Conservation (phyloP, 148 eudicot genomes). For the Rhododendron henanense region DNA sequence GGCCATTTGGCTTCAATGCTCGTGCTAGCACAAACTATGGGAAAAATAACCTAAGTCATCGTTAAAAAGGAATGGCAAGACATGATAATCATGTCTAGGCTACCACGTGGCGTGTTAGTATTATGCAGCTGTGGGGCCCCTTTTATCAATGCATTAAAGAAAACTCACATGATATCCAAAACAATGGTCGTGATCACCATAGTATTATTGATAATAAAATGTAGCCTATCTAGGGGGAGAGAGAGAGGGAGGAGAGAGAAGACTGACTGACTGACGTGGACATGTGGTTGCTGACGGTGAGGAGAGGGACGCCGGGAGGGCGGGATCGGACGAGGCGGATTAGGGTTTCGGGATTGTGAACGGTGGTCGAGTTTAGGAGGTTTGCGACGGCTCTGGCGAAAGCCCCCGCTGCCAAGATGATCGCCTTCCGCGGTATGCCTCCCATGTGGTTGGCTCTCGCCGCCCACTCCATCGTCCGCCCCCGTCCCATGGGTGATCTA, state of each 20-base stretch:
- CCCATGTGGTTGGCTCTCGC: constrained; percentile 59
- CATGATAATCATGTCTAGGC: too few relatives aligned
- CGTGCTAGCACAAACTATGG: too few relatives aligned
- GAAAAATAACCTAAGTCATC: too few relatives aligned
- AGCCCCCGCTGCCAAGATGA: constrained; percentile 46
- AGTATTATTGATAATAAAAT: neutral
- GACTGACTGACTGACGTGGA: constrained; percentile 66
- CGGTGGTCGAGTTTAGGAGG: constrained; percentile 57
- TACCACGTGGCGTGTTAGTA: neutral
- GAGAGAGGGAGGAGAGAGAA: neutral
- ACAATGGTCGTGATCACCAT: neutral
- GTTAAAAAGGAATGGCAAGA: too few relatives aligned
- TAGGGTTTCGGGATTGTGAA: constrained; percentile 69
- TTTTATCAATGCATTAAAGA: neutral
- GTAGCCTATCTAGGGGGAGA: neutral
- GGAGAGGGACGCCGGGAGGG: constrained; percentile 67
- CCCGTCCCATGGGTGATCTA: neutral
- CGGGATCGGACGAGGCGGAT: constrained; percentile 59
- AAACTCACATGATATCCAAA: neutral
- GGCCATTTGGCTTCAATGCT: too few relatives aligned
- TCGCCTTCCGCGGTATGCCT: constrained; percentile 61
- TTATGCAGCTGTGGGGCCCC: neutral
- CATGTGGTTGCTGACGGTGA: constrained; percentile 97
- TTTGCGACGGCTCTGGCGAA: constrained; percentile 59
- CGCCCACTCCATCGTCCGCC: constrained; percentile 79